These are phyloP conservation scores for Apiotrichum mycotoxinovorans DNA, from an alignment of 1,284 basidiomycete species.

Conservation along the genomic window DNA sequence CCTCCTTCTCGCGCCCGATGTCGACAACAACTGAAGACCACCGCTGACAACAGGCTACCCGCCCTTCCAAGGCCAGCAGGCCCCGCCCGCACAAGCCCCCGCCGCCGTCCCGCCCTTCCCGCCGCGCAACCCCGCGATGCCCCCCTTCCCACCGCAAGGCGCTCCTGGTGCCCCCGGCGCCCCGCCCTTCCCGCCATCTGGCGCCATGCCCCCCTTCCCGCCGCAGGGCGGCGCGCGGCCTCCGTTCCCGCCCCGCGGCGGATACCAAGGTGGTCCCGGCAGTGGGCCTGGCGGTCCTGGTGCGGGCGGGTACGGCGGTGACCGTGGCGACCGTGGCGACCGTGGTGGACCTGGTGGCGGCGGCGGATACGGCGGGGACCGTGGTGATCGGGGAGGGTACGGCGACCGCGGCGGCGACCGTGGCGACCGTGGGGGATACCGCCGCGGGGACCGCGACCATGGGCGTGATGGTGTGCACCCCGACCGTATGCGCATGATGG, in stretches of 20 bases:
- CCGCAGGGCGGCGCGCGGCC: conserved; percentile 22
- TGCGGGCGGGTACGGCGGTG: neutral
- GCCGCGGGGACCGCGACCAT: neutral
- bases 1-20: no score
- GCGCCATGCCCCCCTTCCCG: conserved; percentile 46
- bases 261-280: neutral
- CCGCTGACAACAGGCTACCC: conserved; percentile 9
- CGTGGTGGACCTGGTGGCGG: neutral
- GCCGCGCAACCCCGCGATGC: conserved; percentile 24
- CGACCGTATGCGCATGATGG: conserved; percentile 81
- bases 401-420: neutral
- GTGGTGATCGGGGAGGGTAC: conserved; percentile 49
- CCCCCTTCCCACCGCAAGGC: conserved; percentile 60
- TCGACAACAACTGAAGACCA: neutral
- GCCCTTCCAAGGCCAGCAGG: conserved; percentile 12
- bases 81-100: neutral
- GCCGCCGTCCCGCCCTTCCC: conserved; percentile 1
- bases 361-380: conserved; percentile 60
- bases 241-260: conserved; percentile 27
- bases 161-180: neutral
- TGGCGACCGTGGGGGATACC: neutral
- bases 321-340: neutral
- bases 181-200: conserved; percentile 23
- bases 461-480: conserved; percentile 62
- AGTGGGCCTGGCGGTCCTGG: neutral